A percentile compares a stretch with the other conserved stretches of the same genome.
These are phyloP conservation scores for Bretziella fagacearum DNA, from an alignment of 2,329 filamentous ascomycete species.

Conservation along the genomic window DNA sequence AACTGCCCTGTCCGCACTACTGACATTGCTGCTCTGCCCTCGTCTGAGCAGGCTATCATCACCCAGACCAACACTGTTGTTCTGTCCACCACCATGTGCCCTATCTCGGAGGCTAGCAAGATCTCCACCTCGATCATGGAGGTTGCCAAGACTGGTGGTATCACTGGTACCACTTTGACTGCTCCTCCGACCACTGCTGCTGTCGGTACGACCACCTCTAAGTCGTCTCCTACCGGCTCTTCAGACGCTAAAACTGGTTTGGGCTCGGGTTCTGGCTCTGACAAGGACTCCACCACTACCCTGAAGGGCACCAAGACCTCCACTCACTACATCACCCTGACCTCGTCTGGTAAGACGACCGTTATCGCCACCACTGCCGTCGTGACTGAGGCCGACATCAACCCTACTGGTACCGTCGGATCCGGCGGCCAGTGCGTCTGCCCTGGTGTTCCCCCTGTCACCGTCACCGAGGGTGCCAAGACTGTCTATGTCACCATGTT, in stretches of 20 bases:
- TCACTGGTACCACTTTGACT: conserved; percentile 24
- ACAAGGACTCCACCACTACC: conserved; percentile 23
- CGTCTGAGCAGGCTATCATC: conserved; percentile 17
- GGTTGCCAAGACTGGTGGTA: conserved; percentile 23
- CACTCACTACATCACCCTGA: conserved; percentile 23
- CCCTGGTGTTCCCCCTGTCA: conserved; percentile 12
- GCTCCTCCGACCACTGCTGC: conserved; percentile 22
- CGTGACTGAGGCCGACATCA: conserved; percentile 16
- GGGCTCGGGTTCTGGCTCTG: conserved; percentile 1
- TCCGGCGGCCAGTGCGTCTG: conserved; percentile 6
- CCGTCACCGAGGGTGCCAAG: conserved; percentile 17
- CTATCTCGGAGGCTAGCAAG: conserved; percentile 25
- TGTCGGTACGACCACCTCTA: conserved; percentile 20
- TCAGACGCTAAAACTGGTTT: neutral
- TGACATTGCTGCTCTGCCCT: conserved; percentile 22
- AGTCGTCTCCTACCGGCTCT: conserved; percentile 1
- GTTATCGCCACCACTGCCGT: conserved; percentile 16
- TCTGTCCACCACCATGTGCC: conserved; percentile 29
- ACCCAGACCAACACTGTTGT: conserved; percentile 20
- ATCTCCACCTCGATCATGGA: conserved; percentile 27
- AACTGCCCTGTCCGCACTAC: conserved; percentile 30
- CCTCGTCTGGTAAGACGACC: conserved; percentile 18
- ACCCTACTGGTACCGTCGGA: conserved; percentile 15
- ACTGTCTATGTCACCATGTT: conserved; percentile 19
- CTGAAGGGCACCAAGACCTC: conserved; percentile 23